These are phyloP conservation scores for Phytophthora citricola DNA, from an alignment of 352 stramenopile species.

Conservation along the genomic window DNA sequence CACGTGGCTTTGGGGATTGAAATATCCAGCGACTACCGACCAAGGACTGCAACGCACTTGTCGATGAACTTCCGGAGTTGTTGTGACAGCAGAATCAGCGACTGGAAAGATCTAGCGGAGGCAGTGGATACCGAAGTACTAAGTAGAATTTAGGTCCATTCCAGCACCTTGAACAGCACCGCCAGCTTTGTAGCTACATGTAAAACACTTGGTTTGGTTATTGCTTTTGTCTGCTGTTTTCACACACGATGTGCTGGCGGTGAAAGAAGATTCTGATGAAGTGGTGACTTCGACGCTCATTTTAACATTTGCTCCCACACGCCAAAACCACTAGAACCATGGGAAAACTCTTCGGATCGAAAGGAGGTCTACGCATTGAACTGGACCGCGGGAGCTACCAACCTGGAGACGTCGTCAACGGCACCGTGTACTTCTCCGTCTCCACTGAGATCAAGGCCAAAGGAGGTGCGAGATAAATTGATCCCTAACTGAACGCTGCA, in stretches of 20 bases:
- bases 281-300: constrained; percentile 2
- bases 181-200: constrained; percentile 1
- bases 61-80: no score
- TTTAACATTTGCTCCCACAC: constrained; percentile 22
- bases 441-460: constrained; percentile 32
- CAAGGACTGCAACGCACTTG: neutral
- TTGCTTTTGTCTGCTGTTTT: constrained; percentile 10
- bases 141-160: neutral
- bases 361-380: constrained; percentile 30
- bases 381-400: constrained; percentile 31
- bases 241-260: constrained; percentile 8
- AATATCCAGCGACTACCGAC: neutral
- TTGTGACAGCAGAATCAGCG: neutral
- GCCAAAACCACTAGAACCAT: constrained; percentile 3
- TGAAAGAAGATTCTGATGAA: neutral
- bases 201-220: constrained; percentile 10
- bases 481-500: neutral
- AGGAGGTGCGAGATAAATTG: constrained; percentile 10
- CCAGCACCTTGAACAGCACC: neutral
- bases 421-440: constrained; percentile 36
- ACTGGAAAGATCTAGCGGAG: constrained; percentile 11
- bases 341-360: constrained; percentile 35
- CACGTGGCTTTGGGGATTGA: no score
- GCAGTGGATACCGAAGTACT: constrained; percentile 5
- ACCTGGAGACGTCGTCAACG: constrained; percentile 31